Evolutionary conservation across 2,329 filamentous ascomycete species (phyloP).

Genomic region (Ilyonectria destructans): DNA sequence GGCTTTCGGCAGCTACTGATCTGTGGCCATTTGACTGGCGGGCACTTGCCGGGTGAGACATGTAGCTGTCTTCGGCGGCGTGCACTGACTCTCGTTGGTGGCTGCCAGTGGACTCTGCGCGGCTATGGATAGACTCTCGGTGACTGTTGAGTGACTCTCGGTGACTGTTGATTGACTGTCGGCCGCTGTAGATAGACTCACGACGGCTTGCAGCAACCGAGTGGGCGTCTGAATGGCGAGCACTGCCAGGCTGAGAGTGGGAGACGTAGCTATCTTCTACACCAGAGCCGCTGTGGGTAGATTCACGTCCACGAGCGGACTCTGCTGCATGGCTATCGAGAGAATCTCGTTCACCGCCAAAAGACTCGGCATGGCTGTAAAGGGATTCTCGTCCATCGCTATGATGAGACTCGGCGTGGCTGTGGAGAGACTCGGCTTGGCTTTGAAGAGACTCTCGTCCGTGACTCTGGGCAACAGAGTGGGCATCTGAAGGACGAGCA

Average conservation of each 20-base stretch:
- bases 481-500: conserved; percentile 20
- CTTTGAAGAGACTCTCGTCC: conserved; percentile 17
- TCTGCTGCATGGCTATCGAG: background rate
- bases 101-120: conserved; percentile 6
- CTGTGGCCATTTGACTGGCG: conserved; percentile 47
- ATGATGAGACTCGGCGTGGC: background rate
- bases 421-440: conserved; percentile 8
- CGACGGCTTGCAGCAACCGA: conserved; percentile 4
- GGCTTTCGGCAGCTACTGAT: conserved; percentile 42
- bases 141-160: conserved; percentile 17
- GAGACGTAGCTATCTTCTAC: conserved; percentile 7
- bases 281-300: background rate
- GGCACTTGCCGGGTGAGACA: conserved; percentile 34
- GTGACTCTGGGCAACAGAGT: conserved; percentile 6
- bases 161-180: conserved; percentile 4
- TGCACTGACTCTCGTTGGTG: conserved; percentile 14
- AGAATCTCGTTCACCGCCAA: background rate
- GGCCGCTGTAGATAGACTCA: background rate
- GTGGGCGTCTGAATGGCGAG: background rate
- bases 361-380: conserved; percentile 5
- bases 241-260: background rate
- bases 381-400: background rate
- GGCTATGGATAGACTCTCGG: conserved; percentile 9
- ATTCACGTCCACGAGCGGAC: conserved; percentile 1
- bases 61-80: background rate